Base-by-base conservation (phyloP, 169 alveolate species). In the Blepharisma undulans region DNA sequence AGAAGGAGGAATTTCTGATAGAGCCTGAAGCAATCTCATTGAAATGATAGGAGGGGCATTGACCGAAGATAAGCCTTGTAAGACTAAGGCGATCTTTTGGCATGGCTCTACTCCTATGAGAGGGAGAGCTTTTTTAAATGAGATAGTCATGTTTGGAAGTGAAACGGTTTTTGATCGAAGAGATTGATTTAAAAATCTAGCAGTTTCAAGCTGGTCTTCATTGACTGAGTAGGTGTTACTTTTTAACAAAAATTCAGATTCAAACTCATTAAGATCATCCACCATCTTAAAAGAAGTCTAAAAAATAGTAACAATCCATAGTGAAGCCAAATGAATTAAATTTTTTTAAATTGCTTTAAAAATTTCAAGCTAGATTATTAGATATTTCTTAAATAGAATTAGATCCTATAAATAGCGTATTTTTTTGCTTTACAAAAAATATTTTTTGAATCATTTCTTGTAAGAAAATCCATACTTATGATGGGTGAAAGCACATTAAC, bases 21-120 rank as follows among this genome's bases (percentile, higher is more conserved):
- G 33, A 29, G 80, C 80, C 33, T 74, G 30, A 25, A 74, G 27
- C 22, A 82, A 30, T 22, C 60, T 34, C 48, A n/a, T 82, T 72
- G 78, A 34, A n/a, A 82, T 34, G 32, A 60, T 82, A 25, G 89
- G 77, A 34, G 89, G 89, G n/a, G 89, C 89, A 19, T 32, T 21
- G 7, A 82, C 60, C 36, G 33, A 27, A 22, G 25, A 22, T 32
- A 82, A 74, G 1, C 16, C 48, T 59, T 82, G 27, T 0, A 82
- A 22, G n/a, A 82, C 76, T 21, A 21, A 22, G 1, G 60, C 22
- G 19, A 48, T 22, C 29, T 82, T 32, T 21, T n/a, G 60, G 30
- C 27, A 19, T 3, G 72, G 6, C 32, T 32, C 72, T 0, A 16
- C 27, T 82, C 22, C 33, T 21, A 82, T 21, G 18, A 19, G 74